These are phyloP conservation scores for Coelastrella sp. DNA, from an alignment of 139 green algal species.

Conservation along the genomic window DNA sequence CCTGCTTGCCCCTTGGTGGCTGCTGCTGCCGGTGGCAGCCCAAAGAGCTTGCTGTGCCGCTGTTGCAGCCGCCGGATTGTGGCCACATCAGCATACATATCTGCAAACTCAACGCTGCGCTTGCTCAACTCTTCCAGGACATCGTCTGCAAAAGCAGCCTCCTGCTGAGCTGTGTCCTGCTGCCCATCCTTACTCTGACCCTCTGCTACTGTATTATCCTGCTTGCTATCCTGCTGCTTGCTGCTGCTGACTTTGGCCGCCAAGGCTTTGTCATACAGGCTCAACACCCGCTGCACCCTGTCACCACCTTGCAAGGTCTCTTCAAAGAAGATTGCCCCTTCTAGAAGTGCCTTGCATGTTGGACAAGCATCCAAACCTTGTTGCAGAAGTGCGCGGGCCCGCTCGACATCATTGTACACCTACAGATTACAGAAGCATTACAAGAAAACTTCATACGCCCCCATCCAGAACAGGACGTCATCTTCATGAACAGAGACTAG, in stretches of 20 bases:
- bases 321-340: slow-evolving; percentile 79
- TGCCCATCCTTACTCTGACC: neutral
- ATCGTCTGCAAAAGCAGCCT: slow-evolving; percentile 45
- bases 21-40: slow-evolving; percentile 48
- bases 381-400: slow-evolving; percentile 63
- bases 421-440: too few relatives aligned
- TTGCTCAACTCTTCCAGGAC: slow-evolving; percentile 72
- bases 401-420: slow-evolving; percentile 41
- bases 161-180: slow-evolving; percentile 3
- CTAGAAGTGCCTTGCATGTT: slow-evolving; percentile 64
- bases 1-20: neutral
- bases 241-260: slow-evolving; percentile 5
- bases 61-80: slow-evolving; percentile 38
- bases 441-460: too few relatives aligned
- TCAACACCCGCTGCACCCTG: slow-evolving; percentile 57
- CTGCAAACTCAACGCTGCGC: slow-evolving; percentile 69
- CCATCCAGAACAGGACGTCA: too few relatives aligned
- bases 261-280: slow-evolving; percentile 63
- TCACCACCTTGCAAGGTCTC: slow-evolving; percentile 53
- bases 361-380: slow-evolving; percentile 57
- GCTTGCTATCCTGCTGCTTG: neutral
- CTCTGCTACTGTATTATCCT: neutral
- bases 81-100: slow-evolving; percentile 58
- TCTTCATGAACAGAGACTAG: neutral
- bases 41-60: slow-evolving; percentile 64